Evolutionary conservation across 495 filamentous ascomycete genomes (phyloP).

Genomic region (Talaromyces proteolyticus): DNA sequence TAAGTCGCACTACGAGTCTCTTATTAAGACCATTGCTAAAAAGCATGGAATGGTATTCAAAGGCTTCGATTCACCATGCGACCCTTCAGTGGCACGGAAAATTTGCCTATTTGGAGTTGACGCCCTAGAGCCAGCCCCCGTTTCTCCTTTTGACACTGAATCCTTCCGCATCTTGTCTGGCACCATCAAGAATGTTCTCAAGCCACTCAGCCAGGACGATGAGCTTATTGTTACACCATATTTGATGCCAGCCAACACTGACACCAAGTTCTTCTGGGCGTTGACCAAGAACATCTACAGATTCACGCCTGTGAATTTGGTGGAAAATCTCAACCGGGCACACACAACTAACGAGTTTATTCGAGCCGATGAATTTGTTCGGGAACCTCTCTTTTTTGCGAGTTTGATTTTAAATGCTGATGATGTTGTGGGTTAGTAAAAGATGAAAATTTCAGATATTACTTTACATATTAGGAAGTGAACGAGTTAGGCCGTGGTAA

Average conservation of each 20-base stretch:
- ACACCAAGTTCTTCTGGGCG: constrained; percentile 55
- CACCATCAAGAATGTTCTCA: constrained; percentile 47
- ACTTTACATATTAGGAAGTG: background rate
- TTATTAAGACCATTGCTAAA: constrained; percentile 38
- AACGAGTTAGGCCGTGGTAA: background rate
- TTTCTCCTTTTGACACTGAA: constrained; percentile 42
- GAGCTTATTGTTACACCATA: constrained; percentile 47
- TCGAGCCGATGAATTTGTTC: constrained; percentile 10
- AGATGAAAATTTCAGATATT: background rate
- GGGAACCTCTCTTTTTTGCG: constrained; percentile 12
- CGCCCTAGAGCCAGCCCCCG: constrained; percentile 40
- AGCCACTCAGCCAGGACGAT: constrained; percentile 34
- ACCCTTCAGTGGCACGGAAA: constrained; percentile 21
- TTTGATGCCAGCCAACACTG: constrained; percentile 58
- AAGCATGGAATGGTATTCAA: constrained; percentile 48
- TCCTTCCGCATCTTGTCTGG: constrained; percentile 41
- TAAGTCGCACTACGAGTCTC: constrained; percentile 33
- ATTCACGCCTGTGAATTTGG: constrained; percentile 27
- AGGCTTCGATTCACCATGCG: constrained; percentile 30
- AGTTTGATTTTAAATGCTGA: constrained; percentile 13
- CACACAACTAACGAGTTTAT: constrained; percentile 49
- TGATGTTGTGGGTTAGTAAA: constrained; percentile 7
- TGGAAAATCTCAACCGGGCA: constrained; percentile 27
- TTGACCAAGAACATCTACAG: constrained; percentile 52
- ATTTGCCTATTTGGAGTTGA: constrained; percentile 16